Base-by-base conservation (phyloP, 495 filamentous ascomycete genomes). In the Aspergillus avenaceus region DNA sequence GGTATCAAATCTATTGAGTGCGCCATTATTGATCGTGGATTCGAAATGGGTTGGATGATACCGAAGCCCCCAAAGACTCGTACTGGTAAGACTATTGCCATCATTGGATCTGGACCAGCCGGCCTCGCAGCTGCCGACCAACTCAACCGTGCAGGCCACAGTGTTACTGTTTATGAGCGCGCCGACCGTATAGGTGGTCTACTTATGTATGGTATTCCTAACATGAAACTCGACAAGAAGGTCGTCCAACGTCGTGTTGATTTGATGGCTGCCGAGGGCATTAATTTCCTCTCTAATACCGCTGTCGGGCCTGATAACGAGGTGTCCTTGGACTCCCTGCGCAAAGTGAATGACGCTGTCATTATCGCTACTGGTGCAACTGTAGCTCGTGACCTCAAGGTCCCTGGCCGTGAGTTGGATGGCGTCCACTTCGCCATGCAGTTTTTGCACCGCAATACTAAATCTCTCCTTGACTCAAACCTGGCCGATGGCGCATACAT, bases 161-260 rank as follows among this genome's bases (percentile, higher is more conserved):
- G 52, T 14, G 90, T 97, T 47, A 97, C 90, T 13, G 88, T 99
- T 13, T 97, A 97, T 68, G 93, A 99, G 79, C 89, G 93, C 32
- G 83, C 93, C 53, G 93, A 99, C 67, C 89, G 93, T 52, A 74
- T 87, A 51, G 93, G 93, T 69, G 93, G 93, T 62, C 76, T 99
- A 52, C 85, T 99, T 60, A 99, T 99, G 93, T 86, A 99, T 64
- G 93, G 93, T 56, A 99, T 99, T 53, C 93, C 93, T 41, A 99
- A 99, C 79, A 99, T 99, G 93, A 99, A 99, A 78, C 85, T 99
- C 24, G 93, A 99, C 80, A 99, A 99, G 81, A 90, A 88, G 63
- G 81, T 99, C 49, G 93, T 99, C 42, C 90, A 97, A 78, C 88
- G 93, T 42, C 87, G 93, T 62, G 90, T 93, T 18, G 87, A 99